Base-by-base conservation (phyloP, 306 rosid genomes). In the Quercus cerris region DNA sequence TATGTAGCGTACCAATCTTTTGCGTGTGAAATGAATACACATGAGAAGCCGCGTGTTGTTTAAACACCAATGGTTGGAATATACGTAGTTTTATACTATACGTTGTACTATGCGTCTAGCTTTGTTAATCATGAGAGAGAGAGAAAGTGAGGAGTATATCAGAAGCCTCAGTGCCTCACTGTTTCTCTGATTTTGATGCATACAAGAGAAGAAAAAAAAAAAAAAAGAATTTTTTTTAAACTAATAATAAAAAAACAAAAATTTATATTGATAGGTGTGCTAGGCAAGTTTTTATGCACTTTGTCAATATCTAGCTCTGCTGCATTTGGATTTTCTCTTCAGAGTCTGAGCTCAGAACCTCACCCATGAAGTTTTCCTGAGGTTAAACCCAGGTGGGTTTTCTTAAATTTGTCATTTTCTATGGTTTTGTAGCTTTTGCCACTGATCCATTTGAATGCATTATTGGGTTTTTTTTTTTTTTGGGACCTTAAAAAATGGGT, bases 141-240 rank as follows among this genome's bases (percentile, higher is more conserved):
- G 78, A 79, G 54, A 79, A 82, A 82, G 20, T 8, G 68, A 68
- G 38, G 27, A 77, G 82, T 78, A 66, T 82, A 44, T 87, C 67
- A 83, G 80, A 87, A 81, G 84, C 84, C 83, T 84, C 81, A 74
- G 81, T 67, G 80, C 73, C 71, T 77, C 75, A 46, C 77, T 81
- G 72, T 86, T 67, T 76, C 86, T 83, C 88, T 87, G 87, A 86
- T 82, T 85, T 85, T 83, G 84, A 77, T 85, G 85, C 85, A 85
- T 75, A 78, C 56, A 31, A 72, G 73, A n/a, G 70, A 9, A 30
- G 49, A 28, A 78, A 77, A 44, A 70, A 77, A 35, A 15, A 41
- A 54, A 30, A 77, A 77, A 5, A 12, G 0, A 7, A 6, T 33
- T 33, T 6, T 33, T 33, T 41, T 41, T 0, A 0, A 41, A 41